Conservation (phyloP, 768 basidiomycete species). For the Chalciporus sphaerocephalus region DNA sequence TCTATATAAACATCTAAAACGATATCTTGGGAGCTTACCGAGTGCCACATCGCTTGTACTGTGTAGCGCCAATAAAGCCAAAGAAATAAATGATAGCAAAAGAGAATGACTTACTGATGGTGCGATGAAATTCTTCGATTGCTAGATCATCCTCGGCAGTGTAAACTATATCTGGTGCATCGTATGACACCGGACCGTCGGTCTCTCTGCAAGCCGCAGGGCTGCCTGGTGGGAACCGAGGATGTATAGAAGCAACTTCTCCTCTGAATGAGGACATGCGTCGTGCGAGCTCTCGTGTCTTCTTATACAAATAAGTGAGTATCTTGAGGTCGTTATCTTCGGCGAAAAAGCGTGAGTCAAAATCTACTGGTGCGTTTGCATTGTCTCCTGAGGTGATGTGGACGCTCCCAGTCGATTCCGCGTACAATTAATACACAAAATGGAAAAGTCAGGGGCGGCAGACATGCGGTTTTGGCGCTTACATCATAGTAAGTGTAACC, state of each 20-base stretch:
- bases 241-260: constrained; percentile 10
- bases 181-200: constrained; percentile 19
- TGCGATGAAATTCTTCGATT: constrained; percentile 25
- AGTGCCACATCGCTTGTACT: constrained; percentile 11
- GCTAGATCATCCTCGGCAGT: constrained; percentile 32
- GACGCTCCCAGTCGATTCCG: constrained; percentile 41
- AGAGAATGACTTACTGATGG: constrained; percentile 5
- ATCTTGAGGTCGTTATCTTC: constrained; percentile 44
- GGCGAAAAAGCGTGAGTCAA: constrained; percentile 43
- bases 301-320: constrained; percentile 52
- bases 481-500: too few relatives aligned
- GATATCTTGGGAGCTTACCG: background rate
- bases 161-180: constrained; percentile 30
- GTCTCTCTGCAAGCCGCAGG: constrained; percentile 20
- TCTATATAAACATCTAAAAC: background rate
- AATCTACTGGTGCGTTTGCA: constrained; percentile 38
- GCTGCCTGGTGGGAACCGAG: constrained; percentile 27
- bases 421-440: too few relatives aligned
- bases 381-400: constrained; percentile 43
- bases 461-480: too few relatives aligned
- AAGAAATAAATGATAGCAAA: background rate
- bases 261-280: constrained; percentile 38
- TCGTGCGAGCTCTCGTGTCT: constrained; percentile 46
- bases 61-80: background rate
- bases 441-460: too few relatives aligned